Conservation (phyloP, 805 yeast species). For the Ogataea chonburiensis region DNA sequence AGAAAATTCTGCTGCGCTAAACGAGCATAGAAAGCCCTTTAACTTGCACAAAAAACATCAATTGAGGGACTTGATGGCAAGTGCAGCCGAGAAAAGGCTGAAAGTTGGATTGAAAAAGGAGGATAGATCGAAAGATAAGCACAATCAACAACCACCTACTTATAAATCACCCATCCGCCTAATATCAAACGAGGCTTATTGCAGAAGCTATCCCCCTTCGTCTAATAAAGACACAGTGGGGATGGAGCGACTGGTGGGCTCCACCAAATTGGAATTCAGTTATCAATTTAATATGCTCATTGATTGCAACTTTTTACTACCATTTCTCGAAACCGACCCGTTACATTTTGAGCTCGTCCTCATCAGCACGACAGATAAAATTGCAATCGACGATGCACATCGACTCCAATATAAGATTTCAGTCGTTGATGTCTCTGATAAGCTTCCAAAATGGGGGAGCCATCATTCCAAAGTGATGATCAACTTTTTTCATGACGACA, state of each 20-base stretch:
- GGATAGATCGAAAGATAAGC: not conserved
- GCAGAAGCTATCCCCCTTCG: slow-evolving; percentile 18
- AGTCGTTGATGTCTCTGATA: slow-evolving; percentile 31
- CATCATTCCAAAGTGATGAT: slow-evolving; percentile 73
- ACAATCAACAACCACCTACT: slow-evolving; percentile 1
- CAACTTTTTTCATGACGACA: slow-evolving; percentile 47
- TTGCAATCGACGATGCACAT: slow-evolving; percentile 36
- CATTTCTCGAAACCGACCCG: slow-evolving; percentile 24
- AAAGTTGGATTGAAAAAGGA: slow-evolving; percentile 3
- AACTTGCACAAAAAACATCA: slow-evolving; percentile 1
- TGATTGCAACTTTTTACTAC: slow-evolving; percentile 28
- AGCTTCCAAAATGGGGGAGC: slow-evolving; percentile 37
- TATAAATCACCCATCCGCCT: slow-evolving; percentile 29
- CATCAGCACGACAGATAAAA: slow-evolving; percentile 32
- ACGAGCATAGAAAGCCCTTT: too few relatives aligned
- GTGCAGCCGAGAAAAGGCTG: slow-evolving; percentile 26
- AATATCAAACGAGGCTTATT: slow-evolving; percentile 25
- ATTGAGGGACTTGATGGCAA: slow-evolving; percentile 22
- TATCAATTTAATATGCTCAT: slow-evolving; percentile 37
- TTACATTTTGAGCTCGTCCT: slow-evolving; percentile 26
- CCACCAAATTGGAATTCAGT: slow-evolving; percentile 23
- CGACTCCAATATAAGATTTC: slow-evolving; percentile 20
- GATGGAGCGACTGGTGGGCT: slow-evolving; percentile 28
- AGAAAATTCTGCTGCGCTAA: too few relatives aligned
- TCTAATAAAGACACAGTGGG: slow-evolving; percentile 30